phyloP scores from a whole-genome alignment of 2,329 filamentous ascomycete species.

The Lachnellula hyalina region DNA sequence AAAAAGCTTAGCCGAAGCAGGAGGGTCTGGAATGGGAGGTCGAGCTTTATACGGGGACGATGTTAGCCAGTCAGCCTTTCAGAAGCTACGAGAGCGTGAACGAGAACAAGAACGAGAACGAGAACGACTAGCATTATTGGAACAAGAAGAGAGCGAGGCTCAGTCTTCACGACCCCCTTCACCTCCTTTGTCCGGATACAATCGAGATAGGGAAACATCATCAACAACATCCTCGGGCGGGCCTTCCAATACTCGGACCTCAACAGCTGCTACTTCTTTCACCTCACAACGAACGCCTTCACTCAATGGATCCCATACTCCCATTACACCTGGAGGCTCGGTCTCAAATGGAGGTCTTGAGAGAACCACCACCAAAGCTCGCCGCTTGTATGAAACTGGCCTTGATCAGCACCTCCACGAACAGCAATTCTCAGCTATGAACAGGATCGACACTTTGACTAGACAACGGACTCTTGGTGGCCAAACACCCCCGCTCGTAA shows the following conservation, averaged over 20 bases:
- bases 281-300: constrained; percentile 63
- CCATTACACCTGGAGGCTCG: constrained; percentile 34
- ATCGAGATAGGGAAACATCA: constrained; percentile 75
- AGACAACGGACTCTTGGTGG: constrained; percentile 45
- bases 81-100: constrained; percentile 57
- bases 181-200: constrained; percentile 57
- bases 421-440: constrained; percentile 70
- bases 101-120: constrained; percentile 34
- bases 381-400: constrained; percentile 77
- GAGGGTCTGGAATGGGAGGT: constrained; percentile 50
- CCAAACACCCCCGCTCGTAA: constrained; percentile 22
- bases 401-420: constrained; percentile 75
- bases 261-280: constrained; percentile 83
- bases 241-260: constrained; percentile 65
- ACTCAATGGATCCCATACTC: constrained; percentile 44
- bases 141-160: constrained; percentile 28
- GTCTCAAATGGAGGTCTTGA: constrained; percentile 45
- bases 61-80: constrained; percentile 75
- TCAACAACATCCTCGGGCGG: constrained; percentile 70
- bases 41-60: constrained; percentile 82
- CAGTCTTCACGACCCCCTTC: constrained; percentile 46
- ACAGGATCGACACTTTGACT: constrained; percentile 73
- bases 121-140: constrained; percentile 18
- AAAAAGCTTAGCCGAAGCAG: constrained; percentile 33
- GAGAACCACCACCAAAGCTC: constrained; percentile 62